Base-by-base conservation (phyloP, 2,329 filamentous ascomycete species). In the Alternaria sp. region DNA sequence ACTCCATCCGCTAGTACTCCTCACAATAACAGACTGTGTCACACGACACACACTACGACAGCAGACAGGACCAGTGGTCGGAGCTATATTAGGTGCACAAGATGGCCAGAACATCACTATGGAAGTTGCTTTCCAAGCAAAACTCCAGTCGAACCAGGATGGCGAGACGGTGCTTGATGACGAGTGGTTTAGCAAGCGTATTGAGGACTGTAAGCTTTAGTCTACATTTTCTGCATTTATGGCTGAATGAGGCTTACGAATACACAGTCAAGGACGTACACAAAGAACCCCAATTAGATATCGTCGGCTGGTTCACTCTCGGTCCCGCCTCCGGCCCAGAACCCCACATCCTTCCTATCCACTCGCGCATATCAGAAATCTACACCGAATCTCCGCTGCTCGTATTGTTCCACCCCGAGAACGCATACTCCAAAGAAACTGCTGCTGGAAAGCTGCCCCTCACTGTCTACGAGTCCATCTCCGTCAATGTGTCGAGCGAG, bases 1-100 rank as follows among this genome's bases (percentile, higher is more conserved):
- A 70, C 88, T 99, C 18, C 95, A 99, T 74, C 95, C 95, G 26
- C 89, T 99, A 49, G 94, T 97, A 53, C 90, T 98, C 67, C 91
- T 99, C 80, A 96, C 91, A 66, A 95, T 99, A 72, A 97, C 94
- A 69, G 95, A 99, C 80, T 96, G 96, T 78, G 93, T 98, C 78
- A 96, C 94, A 59, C 88, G 95, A 61, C 94, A 97, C 79, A 92
- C 90, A 1, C 85, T 97, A 57, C 88, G 95, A 60, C 83, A 88
- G 53, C 89, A 93, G 71, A 78, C 83, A 18, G 91, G 91, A 0
- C 93, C 93, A 16, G 86, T 97, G 18, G 87, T 94, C 3, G 95
- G 95, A 57, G 93, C 91, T 53, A 84, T 99, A n/a, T 81, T 99
- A 6, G 95, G 95, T 16, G 92, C 95, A 74, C 94, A 97, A 71